Conservation (phyloP, 2,329 filamentous ascomycete genomes). For the Phyllosticta ampelicida region DNA sequence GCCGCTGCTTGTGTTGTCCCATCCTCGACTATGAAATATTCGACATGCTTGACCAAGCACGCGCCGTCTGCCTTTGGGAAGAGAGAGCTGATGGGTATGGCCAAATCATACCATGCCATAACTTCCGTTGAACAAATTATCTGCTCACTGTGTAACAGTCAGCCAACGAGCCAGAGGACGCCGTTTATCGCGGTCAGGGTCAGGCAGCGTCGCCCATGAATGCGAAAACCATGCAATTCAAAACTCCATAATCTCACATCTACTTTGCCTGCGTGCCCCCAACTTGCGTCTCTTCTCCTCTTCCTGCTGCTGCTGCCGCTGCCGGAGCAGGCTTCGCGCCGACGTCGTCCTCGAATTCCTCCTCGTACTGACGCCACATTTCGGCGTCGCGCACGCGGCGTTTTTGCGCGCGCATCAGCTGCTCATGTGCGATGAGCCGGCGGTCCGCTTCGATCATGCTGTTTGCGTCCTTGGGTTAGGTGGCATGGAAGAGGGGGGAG, state of each 20-base stretch:
- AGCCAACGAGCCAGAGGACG: too few relatives aligned
- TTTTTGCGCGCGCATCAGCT: conserved; percentile 52
- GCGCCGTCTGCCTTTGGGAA: too few relatives aligned
- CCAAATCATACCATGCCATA: too few relatives aligned
- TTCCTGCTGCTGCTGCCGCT: background rate
- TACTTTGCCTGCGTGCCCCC: background rate
- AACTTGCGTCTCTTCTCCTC: background rate
- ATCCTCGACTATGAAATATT: too few relatives aligned
- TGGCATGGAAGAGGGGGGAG: background rate
- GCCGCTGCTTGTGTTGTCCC: too few relatives aligned
- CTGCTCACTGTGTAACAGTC: too few relatives aligned
- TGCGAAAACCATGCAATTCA: too few relatives aligned
- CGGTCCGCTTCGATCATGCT: conserved; percentile 54
- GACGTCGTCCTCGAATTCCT: conserved; percentile 40
- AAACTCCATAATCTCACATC: background rate
- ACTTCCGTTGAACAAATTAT: too few relatives aligned
- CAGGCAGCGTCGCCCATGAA: too few relatives aligned
- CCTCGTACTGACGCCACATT: conserved; percentile 57
- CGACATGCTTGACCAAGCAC: too few relatives aligned
- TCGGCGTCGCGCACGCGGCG: conserved; percentile 54
- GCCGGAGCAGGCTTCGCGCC: conserved; percentile 16
- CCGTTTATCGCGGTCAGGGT: too few relatives aligned
- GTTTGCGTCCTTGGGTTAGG: background rate
- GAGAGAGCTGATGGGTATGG: too few relatives aligned
- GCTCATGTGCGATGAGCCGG: conserved; percentile 56